phyloP scores from a whole-genome alignment of 2,329 filamentous ascomycete species.

The Monilinia fructicola region DNA sequence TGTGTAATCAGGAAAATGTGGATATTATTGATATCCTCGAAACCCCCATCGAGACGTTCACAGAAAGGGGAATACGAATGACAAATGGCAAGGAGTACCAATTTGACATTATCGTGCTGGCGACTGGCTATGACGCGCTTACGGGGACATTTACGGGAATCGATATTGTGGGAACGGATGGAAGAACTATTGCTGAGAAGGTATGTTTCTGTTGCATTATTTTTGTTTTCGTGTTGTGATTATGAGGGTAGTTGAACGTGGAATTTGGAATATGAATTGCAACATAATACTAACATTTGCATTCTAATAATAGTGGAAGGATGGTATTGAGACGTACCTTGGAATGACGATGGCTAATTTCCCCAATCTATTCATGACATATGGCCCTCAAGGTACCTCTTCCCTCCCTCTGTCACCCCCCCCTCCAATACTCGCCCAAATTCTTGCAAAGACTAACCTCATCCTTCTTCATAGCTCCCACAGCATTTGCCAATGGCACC shows the following conservation, averaged over 20 bases:
- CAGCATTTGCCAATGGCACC: background rate
- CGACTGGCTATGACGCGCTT: constrained; percentile 15
- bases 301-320: background rate
- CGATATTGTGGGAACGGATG: constrained; percentile 13
- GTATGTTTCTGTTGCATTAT: background rate
- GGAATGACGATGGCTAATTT: constrained; percentile 10
- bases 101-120: constrained; percentile 13
- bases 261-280: background rate
- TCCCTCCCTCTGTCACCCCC: background rate
- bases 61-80: constrained; percentile 4
- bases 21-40: constrained; percentile 5
- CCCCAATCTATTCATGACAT: constrained; percentile 12
- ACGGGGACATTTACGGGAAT: background rate
- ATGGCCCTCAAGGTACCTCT: constrained; percentile 11
- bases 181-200: background rate
- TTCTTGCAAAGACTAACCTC: no score
- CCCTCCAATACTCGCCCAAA: background rate
- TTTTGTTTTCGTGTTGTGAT: background rate
- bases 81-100: constrained; percentile 11
- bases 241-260: background rate
- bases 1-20: constrained; percentile 19
- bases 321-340: constrained; percentile 9
- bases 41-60: constrained; percentile 2
- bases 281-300: background rate
- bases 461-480: background rate